Base-by-base conservation (phyloP, 257 asterid genomes). In the Nicotiana otophora region DNA sequence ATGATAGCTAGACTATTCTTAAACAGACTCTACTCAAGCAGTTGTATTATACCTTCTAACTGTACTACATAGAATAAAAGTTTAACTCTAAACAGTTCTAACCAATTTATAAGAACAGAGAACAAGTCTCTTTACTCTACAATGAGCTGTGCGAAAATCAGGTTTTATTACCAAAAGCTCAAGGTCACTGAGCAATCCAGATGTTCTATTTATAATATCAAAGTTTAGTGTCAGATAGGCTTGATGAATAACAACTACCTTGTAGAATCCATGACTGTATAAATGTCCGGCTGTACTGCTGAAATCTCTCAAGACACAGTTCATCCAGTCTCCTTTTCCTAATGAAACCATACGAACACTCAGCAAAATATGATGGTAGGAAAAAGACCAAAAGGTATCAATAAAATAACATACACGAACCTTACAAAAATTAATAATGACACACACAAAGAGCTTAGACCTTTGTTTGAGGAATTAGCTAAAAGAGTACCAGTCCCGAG, bases 321-420 rank as follows among this genome's bases (percentile, higher is more conserved):
- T 96, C 97, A 87, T 96, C 99, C 28, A 96, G 90, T 84, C 99
- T 93, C 90, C 67, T 94, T 86, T 90, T 96, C 94, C 99, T 96
- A 87, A 53, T 82, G 88, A 82, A 46, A 28, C 31, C 42, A 74
- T 26, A 23, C 0, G 0, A 74, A 74, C 8, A 14, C 62, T 74
- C 23, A 6, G 58, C 51, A 39, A 74, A 42, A 48, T 48, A 48
- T 70, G 70, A 83, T 34, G 62, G 60, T 14, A 54, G 15, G 65
- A 51, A 31, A 58, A 81, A 31, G 31, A 82, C 42, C 12, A n/a
- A 48, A 16, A 19, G 60, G 23, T 5, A 39, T 17, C 7, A 78
- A 81, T 57, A 39, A 81, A 77, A 81, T 26, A 11, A n/a, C 26
- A 74, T 67, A 19, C 69, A 23, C 26, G 26, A 23, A 23, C 26